Base-by-base conservation (phyloP, 73 alveolate species). In the Paramecium octaurelia region DNA sequence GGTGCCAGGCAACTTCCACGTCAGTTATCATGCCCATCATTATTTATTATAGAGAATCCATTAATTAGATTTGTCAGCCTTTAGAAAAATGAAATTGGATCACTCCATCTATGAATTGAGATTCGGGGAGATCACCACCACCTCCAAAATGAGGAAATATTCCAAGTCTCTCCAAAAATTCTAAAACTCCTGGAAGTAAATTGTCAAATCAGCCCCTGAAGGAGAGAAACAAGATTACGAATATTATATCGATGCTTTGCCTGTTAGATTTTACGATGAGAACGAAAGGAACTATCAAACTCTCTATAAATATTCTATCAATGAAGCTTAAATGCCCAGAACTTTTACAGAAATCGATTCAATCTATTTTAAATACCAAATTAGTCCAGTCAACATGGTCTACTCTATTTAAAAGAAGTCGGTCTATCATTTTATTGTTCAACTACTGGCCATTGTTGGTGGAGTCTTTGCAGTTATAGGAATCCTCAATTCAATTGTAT, bases 401-500 rank as follows among this genome's bases (percentile, higher is more conserved):
- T 89, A 89, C 29, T 44, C 85, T 38, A 23, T 60, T 11, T 43
- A 89, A 40, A 50, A 77, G 18, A 89, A 89, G 44, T 70, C 92
- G 14, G 20, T 89, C 27, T 89, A 89, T 40, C 94, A 89, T 70
- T 89, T 89, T 73, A 31, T 89, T 38, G 94, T 89, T 24, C 46
- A 89, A 89, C 36, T 89, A 73, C 31, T 89, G 35, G 94, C 94
- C 9, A 89, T 89, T 27, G 8, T 89, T 23, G 94, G 94, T 6
- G 94, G 94, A 18, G 75, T 89, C 11, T 70, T 89, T 64, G 73
- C 94, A 44, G 94, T 89, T 44, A 46, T 89, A 58, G 94, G 94
- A 27, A 89, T 89, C 27, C 77, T 89, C 50, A 68, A 70, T 50
- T 80, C 91, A 20, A 80, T 80, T 6, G 44, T 80, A 20, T 80